Evolutionary conservation across 805 yeast genomes (phyloP).

Genomic region (Vanderwaltozyma polyspora): DNA sequence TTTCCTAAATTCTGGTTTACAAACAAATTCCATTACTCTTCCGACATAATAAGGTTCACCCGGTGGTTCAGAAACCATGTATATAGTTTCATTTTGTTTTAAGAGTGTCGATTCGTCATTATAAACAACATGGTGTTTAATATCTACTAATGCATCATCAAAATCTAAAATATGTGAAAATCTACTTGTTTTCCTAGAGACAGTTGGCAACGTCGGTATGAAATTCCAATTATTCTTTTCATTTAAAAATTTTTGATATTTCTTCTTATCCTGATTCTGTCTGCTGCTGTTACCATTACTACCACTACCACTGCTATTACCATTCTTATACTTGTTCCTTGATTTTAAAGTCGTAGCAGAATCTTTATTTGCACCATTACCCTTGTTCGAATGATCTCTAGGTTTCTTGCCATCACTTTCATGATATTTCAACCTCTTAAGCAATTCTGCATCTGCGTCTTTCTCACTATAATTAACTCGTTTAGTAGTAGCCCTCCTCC

Average conservation of each 20-base stretch:
- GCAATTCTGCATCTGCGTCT: conserved; percentile 19
- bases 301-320: neutral
- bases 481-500: conserved; percentile 14
- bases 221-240: conserved; percentile 23
- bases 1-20: conserved; percentile 14
- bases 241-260: conserved; percentile 16
- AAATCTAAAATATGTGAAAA: conserved; percentile 31
- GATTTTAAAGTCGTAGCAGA: neutral
- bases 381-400: no score
- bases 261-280: conserved; percentile 1
- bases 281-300: conserved; percentile 2
- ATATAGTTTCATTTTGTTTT: conserved; percentile 46
- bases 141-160: conserved; percentile 29
- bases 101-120: conserved; percentile 13
- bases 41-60: conserved; percentile 92
- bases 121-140: conserved; percentile 18
- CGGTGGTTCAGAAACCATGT: conserved; percentile 83
- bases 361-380: no score
- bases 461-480: conserved; percentile 21
- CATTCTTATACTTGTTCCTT: conserved; percentile 1
- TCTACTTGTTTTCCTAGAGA: conserved; percentile 20
- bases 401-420: conserved; percentile 4
- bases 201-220: conserved; percentile 25
- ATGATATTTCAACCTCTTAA: conserved; percentile 6
- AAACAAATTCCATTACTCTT: conserved; percentile 61